Conservation (phyloP, 176 grass and related monocot species). For the Poa annua region DNA sequence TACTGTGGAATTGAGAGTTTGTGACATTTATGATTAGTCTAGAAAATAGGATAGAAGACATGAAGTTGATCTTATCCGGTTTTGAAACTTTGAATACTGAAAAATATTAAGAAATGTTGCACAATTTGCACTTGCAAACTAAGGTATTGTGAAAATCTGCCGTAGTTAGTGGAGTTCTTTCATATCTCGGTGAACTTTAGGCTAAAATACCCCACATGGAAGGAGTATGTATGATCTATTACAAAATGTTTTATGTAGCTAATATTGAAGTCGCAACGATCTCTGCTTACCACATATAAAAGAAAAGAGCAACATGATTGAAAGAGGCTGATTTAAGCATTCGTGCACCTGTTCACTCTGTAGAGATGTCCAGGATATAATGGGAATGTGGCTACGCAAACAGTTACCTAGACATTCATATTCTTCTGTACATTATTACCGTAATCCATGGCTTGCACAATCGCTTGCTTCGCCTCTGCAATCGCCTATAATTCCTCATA, state of each 20-base stretch:
- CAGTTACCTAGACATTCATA: background rate
- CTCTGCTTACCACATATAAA: background rate
- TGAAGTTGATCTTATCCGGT: no score
- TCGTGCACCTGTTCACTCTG: background rate
- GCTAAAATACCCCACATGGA: background rate
- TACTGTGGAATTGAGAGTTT: background rate
- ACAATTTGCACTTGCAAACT: background rate
- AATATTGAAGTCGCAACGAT: background rate
- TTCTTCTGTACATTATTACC: background rate
- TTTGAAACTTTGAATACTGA: no score
- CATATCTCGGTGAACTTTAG: background rate
- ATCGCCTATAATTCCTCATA: background rate
- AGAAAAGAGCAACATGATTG: background rate
- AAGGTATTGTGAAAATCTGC: background rate
- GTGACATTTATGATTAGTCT: background rate
- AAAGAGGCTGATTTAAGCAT: background rate
- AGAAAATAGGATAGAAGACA: no score
- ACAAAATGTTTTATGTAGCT: background rate
- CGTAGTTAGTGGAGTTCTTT: background rate
- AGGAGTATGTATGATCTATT: background rate
- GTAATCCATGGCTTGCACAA: no score
- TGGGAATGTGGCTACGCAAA: background rate
- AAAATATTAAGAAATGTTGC: background rate
- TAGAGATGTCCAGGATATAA: background rate
- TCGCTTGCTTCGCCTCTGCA: background rate